Evolutionary conservation across 75 land plant species (phyloP).

Genomic region (Picea sitchensis): DNA sequence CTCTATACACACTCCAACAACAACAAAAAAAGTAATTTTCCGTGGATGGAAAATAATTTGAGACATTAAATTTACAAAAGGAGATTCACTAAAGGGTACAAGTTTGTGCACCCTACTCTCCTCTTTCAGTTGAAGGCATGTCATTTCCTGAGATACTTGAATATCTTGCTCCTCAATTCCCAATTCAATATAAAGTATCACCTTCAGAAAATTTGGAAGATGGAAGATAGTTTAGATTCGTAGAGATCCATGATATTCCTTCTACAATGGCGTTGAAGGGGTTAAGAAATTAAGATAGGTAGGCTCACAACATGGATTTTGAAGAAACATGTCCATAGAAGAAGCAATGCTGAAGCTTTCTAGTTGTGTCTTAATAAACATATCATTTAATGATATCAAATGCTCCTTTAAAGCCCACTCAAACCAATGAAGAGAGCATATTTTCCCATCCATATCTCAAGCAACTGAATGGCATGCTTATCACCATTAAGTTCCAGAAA

Average conservation of each 20-base stretch:
- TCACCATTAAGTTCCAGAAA: not conserved
- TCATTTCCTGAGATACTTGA: not conserved
- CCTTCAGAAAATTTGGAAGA: slow-evolving; percentile 23
- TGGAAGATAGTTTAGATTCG: slow-evolving; percentile 12
- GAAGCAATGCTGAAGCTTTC: not conserved
- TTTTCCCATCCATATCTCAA: slow-evolving; percentile 22
- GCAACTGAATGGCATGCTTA: not conserved
- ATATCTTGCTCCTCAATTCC: slow-evolving; percentile 16
- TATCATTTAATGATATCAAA: slow-evolving; percentile 11
- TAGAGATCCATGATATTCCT: slow-evolving; percentile 13
- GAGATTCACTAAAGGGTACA: slow-evolving; percentile 11
- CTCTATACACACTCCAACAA: slow-evolving; percentile 14
- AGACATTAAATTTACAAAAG: slow-evolving; percentile 23
- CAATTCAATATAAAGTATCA: not conserved
- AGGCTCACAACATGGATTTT: slow-evolving; percentile 8
- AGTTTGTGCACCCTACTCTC: not conserved
- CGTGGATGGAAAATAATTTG: slow-evolving; percentile 21
- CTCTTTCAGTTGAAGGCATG: not conserved
- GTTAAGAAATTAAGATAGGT: not conserved
- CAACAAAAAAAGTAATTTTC: too few relatives aligned
- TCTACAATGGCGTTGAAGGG: slow-evolving; percentile 21
- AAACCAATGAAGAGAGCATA: slow-evolving; percentile 32
- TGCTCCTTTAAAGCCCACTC: slow-evolving; percentile 19
- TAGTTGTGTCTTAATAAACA: not conserved
- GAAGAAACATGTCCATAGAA: slow-evolving; percentile 8